Percentiles rank a stretch among this genome's conserved stretches.
Conservation (phyloP, 805 yeast species). For the Kuraishia hungarica region DNA sequence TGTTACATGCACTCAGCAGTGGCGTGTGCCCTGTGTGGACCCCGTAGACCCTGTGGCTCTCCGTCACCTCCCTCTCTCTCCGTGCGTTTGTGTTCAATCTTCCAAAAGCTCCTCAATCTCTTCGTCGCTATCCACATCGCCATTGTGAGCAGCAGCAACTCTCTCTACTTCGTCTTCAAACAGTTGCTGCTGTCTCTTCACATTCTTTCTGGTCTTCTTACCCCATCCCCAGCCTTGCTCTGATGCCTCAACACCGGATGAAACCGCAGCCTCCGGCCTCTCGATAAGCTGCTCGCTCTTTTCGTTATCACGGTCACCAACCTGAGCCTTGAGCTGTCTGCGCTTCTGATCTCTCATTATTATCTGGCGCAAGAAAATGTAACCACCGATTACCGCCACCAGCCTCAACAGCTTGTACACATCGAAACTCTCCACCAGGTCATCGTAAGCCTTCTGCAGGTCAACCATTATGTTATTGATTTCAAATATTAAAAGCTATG, state of each 20-base stretch:
- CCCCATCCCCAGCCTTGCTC: conserved; percentile 72
- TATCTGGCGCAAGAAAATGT: conserved; percentile 47
- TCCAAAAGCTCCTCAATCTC: conserved; percentile 65
- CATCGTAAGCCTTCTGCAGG: conserved; percentile 25
- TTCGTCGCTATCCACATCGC: conserved; percentile 44
- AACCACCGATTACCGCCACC: conserved; percentile 52
- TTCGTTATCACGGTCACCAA: conserved; percentile 37
- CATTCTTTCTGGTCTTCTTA: conserved; percentile 56
- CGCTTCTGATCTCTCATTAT: conserved; percentile 49
- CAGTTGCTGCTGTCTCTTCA: conserved; percentile 44
- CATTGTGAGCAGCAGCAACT: conserved; percentile 22
- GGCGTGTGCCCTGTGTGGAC: no score
- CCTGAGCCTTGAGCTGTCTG: conserved; percentile 38
- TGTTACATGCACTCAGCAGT: no score
- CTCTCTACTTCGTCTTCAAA: conserved; percentile 39
- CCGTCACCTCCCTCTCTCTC: not conserved
- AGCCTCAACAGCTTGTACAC: conserved; percentile 38
- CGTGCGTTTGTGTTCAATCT: conserved; percentile 24
- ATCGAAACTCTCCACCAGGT: conserved; percentile 24
- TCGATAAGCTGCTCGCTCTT: conserved; percentile 25
- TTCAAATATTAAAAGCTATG: conserved; percentile 2
- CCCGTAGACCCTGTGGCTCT: no score
- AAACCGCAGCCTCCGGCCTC: conserved; percentile 18
- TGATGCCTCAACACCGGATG: not conserved
- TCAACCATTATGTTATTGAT: conserved; percentile 8